Evolutionary conservation across 306 rosid genomes (phyloP).

Genomic region (Quercus cerris): DNA sequence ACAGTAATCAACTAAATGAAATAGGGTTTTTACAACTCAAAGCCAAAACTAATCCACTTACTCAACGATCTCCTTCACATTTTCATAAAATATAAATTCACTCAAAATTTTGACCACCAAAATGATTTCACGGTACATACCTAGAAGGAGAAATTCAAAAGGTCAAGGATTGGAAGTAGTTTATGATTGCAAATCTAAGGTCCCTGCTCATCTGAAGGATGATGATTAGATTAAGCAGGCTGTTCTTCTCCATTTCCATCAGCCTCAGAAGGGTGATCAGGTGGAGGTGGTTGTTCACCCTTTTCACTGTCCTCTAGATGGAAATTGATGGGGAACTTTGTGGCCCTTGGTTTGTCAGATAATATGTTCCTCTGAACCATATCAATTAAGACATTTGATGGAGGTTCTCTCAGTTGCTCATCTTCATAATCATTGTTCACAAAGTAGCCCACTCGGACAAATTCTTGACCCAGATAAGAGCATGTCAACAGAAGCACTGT

Average conservation of each 20-base stretch:
- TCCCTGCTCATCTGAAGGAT: conserved; percentile 35
- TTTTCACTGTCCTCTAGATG: conserved; percentile 54
- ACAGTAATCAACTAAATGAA: not conserved
- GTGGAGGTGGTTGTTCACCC: conserved; percentile 47
- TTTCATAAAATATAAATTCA: not conserved
- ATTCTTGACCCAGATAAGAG: conserved; percentile 88
- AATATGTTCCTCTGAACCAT: conserved; percentile 87
- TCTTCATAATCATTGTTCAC: conserved; percentile 95
- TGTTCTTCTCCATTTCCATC: conserved; percentile 35
- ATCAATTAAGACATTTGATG: conserved; percentile 63
- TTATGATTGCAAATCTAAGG: conserved; percentile 13
- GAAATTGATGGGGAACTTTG: conserved; percentile 77
- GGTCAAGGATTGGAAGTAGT: not conserved
- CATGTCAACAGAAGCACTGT: conserved; percentile 80
- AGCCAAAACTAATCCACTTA: not conserved
- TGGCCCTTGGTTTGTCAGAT: conserved; percentile 91
- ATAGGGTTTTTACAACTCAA: not conserved
- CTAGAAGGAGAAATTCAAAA: not conserved
- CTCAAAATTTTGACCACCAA: not conserved
- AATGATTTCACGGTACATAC: conserved; percentile 1
- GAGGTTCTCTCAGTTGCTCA: conserved; percentile 91
- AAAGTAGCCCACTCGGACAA: conserved; percentile 82
- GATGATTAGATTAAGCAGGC: conserved; percentile 27
- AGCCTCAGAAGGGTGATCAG: conserved; percentile 40
- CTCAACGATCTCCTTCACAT: not conserved